Evolutionary conservation across 2,329 filamentous ascomycete species (phyloP), one percentile per base, ranked within the genome.

Genomic region (Trichoderma arundinaceum): DNA sequence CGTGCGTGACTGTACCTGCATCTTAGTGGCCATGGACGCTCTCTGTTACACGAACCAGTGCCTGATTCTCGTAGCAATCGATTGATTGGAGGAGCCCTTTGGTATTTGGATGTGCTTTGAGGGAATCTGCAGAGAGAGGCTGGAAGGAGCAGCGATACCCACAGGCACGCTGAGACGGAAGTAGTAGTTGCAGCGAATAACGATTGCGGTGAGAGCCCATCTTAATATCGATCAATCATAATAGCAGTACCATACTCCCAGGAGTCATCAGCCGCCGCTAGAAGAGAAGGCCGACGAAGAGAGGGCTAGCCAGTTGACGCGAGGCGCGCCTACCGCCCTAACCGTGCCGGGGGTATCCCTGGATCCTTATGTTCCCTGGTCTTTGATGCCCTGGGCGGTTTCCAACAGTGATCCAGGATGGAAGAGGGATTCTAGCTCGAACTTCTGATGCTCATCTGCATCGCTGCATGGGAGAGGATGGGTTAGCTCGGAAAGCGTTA

Each of bases 1-100:
- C 48, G 64, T 66, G 64, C 48, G 33, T 64, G 51, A 32, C 44
- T 39, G 64, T 66, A 66, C 64, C 64, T 66, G 64, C 64, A 49
- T 62, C 38, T 61, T 28, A 10, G 46, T 28, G 32, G 63, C 46
- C 38, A 49, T 15, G 28, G 38, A 53, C 53, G 59, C 13, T 43
- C 28, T 54, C 33, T 48, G 39, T 28, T 39, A 49, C n/a, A 52
- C 43, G 32, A 9, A 13, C 52, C 41, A 17, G 44, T 58, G 17
- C 38, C 49, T 19, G 35, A 12, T 15, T 13, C 8, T 33, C 9
- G 9, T 19, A 41, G 57, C 57, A 13, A 22, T 15, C 8, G 33
- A 39, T 44, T 39, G 17, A 32, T 10, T 46, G 32, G 17, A 35
- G 17, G 33, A 32, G 52, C 39, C 41, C 49, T 10, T 17, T 49